Percentiles rank a stretch among this genome's conserved stretches.
These are phyloP conservation scores for Aspergillus hiratsukae DNA, from an alignment of 2,329 filamentous ascomycete species.

Conservation along the genomic window DNA sequence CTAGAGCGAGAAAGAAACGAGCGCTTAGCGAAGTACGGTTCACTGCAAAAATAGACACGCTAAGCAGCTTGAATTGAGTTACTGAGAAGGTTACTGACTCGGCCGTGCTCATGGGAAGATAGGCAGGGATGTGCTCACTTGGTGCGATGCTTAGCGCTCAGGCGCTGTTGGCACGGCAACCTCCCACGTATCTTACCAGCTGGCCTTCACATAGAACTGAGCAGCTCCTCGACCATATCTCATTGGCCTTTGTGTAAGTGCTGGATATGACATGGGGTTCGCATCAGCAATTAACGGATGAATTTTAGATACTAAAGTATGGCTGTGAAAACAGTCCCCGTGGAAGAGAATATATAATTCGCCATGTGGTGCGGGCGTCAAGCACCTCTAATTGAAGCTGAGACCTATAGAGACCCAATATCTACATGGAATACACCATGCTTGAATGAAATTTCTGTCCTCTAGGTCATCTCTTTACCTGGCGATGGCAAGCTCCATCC, in stretches of 20 bases:
- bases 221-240: neutral
- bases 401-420: neutral
- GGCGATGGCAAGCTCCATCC: neutral
- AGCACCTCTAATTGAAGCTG: neutral
- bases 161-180: conserved; percentile 23
- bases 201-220: neutral
- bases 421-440: neutral
- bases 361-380: neutral
- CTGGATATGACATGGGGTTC: neutral
- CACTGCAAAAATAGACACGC: neutral
- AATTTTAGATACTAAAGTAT: neutral
- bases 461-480: neutral
- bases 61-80: neutral
- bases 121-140: conserved; percentile 10
- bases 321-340: neutral
- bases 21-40: neutral
- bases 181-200: neutral
- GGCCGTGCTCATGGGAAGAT: neutral
- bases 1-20: neutral
- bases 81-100: neutral
- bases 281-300: neutral
- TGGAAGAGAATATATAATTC: neutral
- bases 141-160: conserved; percentile 14
- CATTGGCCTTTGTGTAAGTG: neutral
- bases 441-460: neutral